These are phyloP conservation scores for Xylaria sp. DNA, from an alignment of 2,329 filamentous ascomycete species.

Conservation along the genomic window DNA sequence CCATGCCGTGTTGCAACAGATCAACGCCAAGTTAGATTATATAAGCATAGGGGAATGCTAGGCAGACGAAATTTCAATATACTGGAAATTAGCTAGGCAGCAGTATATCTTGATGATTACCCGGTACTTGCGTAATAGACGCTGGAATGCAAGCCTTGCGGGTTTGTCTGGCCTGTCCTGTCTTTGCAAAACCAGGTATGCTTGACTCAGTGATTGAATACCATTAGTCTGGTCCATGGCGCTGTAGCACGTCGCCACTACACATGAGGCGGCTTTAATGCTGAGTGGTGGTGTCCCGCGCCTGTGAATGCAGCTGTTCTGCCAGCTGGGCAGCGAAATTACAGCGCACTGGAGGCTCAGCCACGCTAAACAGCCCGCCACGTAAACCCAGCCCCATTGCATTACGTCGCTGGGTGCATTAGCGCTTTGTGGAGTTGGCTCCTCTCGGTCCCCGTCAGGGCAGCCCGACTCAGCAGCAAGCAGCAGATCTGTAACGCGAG, in stretches of 20 bases:
- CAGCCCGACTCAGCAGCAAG: conserved; percentile 16
- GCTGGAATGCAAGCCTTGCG: conserved; percentile 16
- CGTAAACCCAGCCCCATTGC: conserved; percentile 45
- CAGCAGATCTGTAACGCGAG: conserved; percentile 1
- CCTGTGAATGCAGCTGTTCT: not conserved
- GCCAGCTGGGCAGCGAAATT: conserved; percentile 30
- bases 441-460: conserved; percentile 14
- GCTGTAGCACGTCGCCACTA: conserved; percentile 16
- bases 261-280: conserved; percentile 7
- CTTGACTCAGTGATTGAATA: not conserved
- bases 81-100: not conserved
- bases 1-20: not conserved
- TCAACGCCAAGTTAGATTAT: not conserved
- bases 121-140: not conserved
- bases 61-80: not conserved
- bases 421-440: conserved; percentile 37
- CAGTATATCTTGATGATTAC: not conserved
- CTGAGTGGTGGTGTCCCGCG: conserved; percentile 4
- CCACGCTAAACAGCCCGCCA: conserved; percentile 35
- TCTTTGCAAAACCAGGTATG: not conserved
- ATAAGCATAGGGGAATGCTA: too few species aligned
- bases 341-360: conserved; percentile 32
- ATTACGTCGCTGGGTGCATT: conserved; percentile 48
- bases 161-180: conserved; percentile 4
- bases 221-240: not conserved